Evolutionary conservation across 495 filamentous ascomycete genomes (phyloP), one percentile per base, ranked within the genome.

Genomic region (Xanthoparmelia taractica): DNA sequence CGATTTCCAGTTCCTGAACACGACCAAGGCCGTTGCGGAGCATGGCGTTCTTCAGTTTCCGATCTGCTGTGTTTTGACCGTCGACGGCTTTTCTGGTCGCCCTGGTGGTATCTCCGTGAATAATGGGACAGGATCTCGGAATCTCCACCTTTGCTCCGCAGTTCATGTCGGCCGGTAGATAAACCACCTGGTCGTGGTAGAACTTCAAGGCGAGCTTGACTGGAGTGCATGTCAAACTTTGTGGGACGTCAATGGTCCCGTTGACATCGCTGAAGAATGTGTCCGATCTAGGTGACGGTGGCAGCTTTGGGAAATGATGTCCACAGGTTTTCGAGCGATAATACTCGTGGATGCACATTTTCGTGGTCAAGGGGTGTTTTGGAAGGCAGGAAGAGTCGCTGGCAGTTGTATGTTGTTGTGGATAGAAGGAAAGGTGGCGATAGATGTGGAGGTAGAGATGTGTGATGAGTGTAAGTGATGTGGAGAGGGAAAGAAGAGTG

Each of bases 101-200:
- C 1, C 47, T n/a, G 10, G 7, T 20, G 25, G 29, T 8, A 29
- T n/a, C 27, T n/a, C 1, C 8, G 29, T 54, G 50, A 5, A 54
- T 17, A 17, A 54, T 54, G 15, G 50, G 50, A 8, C 50, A 54
- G 1, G 29, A 31, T 15, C 33, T 54, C 2, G 50, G 50, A 6
- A 54, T 54, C 0, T 54, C 50, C 13, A 54, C 50, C 20, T 54
- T 33, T 4, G 27, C 8, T 33, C 50, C 50, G 29, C 17, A 33
- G 17, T 20, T 18, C 27, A 20, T 33, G 6, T 54, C 50, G 50
- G 50, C 29, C 6, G 50, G 50, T 2, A 33, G 27, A 29, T 54
- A 54, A 20, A 54, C 50, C 29, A 54, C 50, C 29, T 54, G 50
- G 29, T 54, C 50, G 50, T 54, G 50, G 50, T 54, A 54, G 50